These are phyloP conservation scores for Apiospora saccharicola DNA, from an alignment of 2,329 filamentous ascomycete species.

Conservation along the genomic window DNA sequence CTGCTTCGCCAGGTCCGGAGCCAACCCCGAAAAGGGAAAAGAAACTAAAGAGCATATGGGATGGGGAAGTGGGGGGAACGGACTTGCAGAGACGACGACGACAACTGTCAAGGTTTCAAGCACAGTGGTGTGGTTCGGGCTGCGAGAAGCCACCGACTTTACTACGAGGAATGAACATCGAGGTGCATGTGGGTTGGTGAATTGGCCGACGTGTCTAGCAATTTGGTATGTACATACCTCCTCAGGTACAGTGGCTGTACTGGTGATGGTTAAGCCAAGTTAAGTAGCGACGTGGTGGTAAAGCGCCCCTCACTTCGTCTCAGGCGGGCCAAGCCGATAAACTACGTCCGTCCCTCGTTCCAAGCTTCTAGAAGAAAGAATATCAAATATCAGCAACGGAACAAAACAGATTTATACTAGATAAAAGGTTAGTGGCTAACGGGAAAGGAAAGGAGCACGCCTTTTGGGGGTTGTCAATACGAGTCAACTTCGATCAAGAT, in stretches of 20 bases:
- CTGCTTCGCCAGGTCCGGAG: background rate
- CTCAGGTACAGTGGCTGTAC: too few species aligned
- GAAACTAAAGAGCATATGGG: background rate
- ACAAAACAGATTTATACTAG: background rate
- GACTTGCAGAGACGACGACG: background rate
- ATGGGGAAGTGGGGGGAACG: background rate
- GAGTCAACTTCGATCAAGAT: background rate
- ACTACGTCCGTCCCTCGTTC: conserved; percentile 5
- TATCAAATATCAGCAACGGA: background rate
- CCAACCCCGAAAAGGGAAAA: conserved; percentile 4
- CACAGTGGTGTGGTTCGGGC: background rate
- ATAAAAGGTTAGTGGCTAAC: background rate
- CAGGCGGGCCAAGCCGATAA: conserved; percentile 11
- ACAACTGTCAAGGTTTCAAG: conserved; percentile 13
- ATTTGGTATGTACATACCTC: background rate
- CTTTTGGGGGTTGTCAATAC: background rate
- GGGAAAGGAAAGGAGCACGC: background rate
- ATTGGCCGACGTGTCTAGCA: background rate
- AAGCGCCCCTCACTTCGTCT: background rate
- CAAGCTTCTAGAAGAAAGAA: conserved; percentile 2
- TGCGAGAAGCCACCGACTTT: background rate
- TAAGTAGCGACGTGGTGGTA: background rate
- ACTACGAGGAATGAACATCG: background rate
- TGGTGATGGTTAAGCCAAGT: too few species aligned
- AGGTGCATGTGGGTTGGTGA: too few species aligned